These are phyloP conservation scores for Lepiota brunneoincarnata DNA, from an alignment of 768 basidiomycete genomes.

Conservation along the genomic window DNA sequence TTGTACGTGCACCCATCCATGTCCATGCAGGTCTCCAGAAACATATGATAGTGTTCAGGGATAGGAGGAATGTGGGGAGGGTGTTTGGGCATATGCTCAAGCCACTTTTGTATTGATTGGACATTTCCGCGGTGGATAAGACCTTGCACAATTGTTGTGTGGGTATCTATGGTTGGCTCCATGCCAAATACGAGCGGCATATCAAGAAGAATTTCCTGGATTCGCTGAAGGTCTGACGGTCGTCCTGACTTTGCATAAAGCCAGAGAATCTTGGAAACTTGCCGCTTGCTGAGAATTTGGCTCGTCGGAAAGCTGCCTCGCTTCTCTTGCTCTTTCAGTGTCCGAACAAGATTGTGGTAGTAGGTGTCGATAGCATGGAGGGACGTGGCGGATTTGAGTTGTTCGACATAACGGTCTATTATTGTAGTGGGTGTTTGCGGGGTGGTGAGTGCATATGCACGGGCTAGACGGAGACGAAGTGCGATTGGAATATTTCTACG, in stretches of 20 bases:
- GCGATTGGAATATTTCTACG: not conserved
- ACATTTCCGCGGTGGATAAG: slow-evolving; percentile 43
- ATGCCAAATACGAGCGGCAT: slow-evolving; percentile 46
- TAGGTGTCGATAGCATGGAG: slow-evolving; percentile 31
- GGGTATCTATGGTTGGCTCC: slow-evolving; percentile 41
- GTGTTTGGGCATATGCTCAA: slow-evolving; percentile 49
- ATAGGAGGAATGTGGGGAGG: slow-evolving; percentile 45
- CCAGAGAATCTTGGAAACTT: slow-evolving; percentile 39
- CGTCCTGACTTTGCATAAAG: slow-evolving; percentile 50
- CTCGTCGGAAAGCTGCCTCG: not conserved
- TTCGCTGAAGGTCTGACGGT: slow-evolving; percentile 49
- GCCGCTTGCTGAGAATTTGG: slow-evolving; percentile 18
- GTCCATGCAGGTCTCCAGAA: slow-evolving; percentile 39
- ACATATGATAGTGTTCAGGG: slow-evolving; percentile 51
- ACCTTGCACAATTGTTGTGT: slow-evolving; percentile 46
- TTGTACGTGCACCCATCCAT: slow-evolving; percentile 23
- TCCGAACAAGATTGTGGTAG: slow-evolving; percentile 31
- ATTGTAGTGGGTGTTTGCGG: slow-evolving; percentile 14
- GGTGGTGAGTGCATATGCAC: slow-evolving; percentile 8
- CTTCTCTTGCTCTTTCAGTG: slow-evolving; percentile 19
- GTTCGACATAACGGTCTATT: slow-evolving; percentile 14
- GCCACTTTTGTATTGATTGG: slow-evolving; percentile 46
- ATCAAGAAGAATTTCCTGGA: slow-evolving; percentile 51
- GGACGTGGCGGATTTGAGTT: slow-evolving; percentile 22
- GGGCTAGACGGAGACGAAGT: slow-evolving; percentile 10